A percentile compares a stretch with the other conserved stretches of the same genome.
Conservation (phyloP, 208 protist species). For the Acanthamoeba royreba region DNA sequence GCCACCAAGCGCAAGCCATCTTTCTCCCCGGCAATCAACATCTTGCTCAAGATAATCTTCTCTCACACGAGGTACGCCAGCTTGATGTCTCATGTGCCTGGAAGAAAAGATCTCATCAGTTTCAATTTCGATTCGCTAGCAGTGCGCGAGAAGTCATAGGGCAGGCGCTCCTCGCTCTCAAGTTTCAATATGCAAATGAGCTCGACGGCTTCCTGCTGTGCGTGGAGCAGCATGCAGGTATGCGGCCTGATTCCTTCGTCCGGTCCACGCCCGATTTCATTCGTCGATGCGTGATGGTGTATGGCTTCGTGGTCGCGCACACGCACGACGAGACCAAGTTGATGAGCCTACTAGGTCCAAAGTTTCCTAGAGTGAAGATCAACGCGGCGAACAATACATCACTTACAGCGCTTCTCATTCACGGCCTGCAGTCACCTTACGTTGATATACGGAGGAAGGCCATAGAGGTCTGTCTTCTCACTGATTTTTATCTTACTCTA, state of each 20-base stretch:
- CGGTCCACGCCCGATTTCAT: background rate
- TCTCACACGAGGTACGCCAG: background rate
- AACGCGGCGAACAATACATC: background rate
- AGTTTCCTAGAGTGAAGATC: background rate
- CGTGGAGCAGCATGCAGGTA: background rate
- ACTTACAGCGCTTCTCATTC: background rate
- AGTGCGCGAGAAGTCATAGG: background rate
- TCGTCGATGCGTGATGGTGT: background rate
- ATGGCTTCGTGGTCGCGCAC: background rate
- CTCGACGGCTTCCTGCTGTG: background rate
- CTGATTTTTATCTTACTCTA: background rate
- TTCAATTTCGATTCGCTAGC: no score
- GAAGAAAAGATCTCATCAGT: no score
- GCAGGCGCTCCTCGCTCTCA: background rate
- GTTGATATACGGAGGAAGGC: background rate
- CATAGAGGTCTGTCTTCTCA: background rate
- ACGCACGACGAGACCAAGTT: background rate
- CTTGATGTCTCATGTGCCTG: background rate
- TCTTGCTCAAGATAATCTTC: background rate
- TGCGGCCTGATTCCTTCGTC: background rate
- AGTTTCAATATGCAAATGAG: background rate
- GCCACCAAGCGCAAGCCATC: no score
- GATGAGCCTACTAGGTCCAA: background rate
- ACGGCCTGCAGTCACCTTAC: background rate
- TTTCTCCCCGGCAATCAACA: background rate